Evolutionary conservation across 495 filamentous ascomycete species (phyloP).

Genomic region (Mycothermus thermophilus): DNA sequence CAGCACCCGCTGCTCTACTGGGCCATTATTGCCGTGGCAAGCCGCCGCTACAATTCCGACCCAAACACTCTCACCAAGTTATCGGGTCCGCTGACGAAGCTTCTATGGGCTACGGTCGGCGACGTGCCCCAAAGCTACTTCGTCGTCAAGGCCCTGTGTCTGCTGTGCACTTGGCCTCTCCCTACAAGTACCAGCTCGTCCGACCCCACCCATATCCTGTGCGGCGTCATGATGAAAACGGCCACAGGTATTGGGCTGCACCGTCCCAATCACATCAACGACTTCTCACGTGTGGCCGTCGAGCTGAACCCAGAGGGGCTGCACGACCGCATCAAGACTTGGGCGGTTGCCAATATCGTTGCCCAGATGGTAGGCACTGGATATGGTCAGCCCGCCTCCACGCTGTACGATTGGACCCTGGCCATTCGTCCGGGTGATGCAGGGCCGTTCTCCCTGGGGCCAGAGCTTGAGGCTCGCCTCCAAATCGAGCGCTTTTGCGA

Average conservation of each 20-base stretch:
- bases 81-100: conserved; percentile 53
- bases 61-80: conserved; percentile 53
- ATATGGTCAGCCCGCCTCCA: conserved; percentile 81
- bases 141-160: conserved; percentile 79
- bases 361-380: conserved; percentile 85
- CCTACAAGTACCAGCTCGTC: conserved; percentile 74
- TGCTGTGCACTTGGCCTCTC: conserved; percentile 84
- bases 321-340: conserved; percentile 72
- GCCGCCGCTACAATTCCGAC: conserved; percentile 57
- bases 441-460: conserved; percentile 50
- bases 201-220: conserved; percentile 82
- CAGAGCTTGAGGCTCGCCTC: conserved; percentile 52
- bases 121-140: conserved; percentile 76
- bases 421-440: conserved; percentile 48
- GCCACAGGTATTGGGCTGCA: conserved; percentile 85
- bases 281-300: conserved; percentile 72
- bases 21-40: conserved; percentile 71
- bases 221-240: conserved; percentile 85
- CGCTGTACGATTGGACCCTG: conserved; percentile 76
- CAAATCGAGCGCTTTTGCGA: conserved; percentile 75
- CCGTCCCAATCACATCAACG: conserved; percentile 76
- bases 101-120: conserved; percentile 71
- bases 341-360: conserved; percentile 87
- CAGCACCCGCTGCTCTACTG: conserved; percentile 70
- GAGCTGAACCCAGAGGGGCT: conserved; percentile 76